A percentile compares a stretch with the other conserved stretches of the same genome.
These are phyloP conservation scores for Eucalyptus pumila DNA, from an alignment of 345 rosid species.

Conservation along the genomic window DNA sequence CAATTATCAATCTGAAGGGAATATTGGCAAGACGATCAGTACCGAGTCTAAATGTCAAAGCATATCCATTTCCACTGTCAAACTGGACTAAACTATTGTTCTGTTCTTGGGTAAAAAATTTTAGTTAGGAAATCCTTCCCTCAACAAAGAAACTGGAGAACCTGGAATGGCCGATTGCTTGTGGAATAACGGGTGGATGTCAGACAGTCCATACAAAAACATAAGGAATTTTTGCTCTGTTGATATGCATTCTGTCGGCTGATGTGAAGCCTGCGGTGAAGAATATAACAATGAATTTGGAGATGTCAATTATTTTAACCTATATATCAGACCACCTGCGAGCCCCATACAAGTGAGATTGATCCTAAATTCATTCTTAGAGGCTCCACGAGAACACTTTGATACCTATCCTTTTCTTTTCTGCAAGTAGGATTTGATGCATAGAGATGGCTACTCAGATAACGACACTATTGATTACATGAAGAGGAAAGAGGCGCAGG, in stretches of 20 bases:
- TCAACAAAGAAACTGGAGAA: neutral
- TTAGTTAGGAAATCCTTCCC: neutral
- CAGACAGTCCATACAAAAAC: neutral
- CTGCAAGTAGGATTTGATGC: neutral
- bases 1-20: neutral
- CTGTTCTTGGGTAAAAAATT: neutral
- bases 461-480: neutral
- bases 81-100: neutral
- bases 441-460: neutral
- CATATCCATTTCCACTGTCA: neutral
- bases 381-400: neutral
- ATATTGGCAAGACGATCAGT: neutral
- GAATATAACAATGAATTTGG: neutral
- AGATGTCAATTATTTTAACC: neutral
- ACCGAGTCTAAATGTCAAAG: neutral
- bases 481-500: neutral
- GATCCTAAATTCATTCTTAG: neutral
- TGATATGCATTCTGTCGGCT: neutral
- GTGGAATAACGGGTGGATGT: neutral
- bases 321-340: neutral
- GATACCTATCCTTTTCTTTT: neutral
- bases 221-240: neutral
- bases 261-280: neutral
- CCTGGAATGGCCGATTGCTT: neutral
- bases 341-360: neutral